Percentiles rank a stretch among this genome's conserved stretches.
These are phyloP conservation scores for Ophiostoma sp. DNA, from an alignment of 2,329 filamentous ascomycete genomes.

Conservation along the genomic window DNA sequence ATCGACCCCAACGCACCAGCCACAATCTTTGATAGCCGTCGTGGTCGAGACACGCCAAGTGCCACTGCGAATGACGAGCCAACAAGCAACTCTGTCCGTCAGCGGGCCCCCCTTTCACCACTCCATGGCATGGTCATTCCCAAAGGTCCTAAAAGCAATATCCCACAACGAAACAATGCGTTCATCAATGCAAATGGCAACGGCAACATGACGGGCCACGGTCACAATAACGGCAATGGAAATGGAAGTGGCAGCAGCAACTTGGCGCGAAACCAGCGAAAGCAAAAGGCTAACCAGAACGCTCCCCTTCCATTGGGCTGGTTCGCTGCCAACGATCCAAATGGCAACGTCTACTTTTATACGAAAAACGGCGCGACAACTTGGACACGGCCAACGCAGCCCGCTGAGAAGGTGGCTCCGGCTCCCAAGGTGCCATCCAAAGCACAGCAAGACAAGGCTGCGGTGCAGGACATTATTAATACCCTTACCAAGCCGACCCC, in stretches of 20 bases:
- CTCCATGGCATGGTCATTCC: conserved; percentile 49
- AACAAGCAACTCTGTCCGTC: conserved; percentile 11
- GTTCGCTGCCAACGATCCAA: conserved; percentile 68
- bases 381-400: conserved; percentile 67
- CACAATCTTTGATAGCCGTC: conserved; percentile 55
- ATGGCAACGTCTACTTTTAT: conserved; percentile 80
- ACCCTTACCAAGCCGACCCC: conserved; percentile 68
- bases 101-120: conserved; percentile 28
- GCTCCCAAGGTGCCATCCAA: conserved; percentile 62
- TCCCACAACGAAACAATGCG: conserved; percentile 47
- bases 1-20: conserved; percentile 60
- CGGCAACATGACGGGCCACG: conserved; percentile 28
- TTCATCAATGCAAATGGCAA: conserved; percentile 41
- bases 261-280: conserved; percentile 30
- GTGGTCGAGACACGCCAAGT: conserved; percentile 49
- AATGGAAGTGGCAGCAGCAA: conserved; percentile 42
- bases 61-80: conserved; percentile 30
- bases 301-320: conserved; percentile 67
- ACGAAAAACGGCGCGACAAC: conserved; percentile 70
- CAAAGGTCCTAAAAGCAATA: conserved; percentile 57
- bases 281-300: background rate
- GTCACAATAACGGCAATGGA: background rate
- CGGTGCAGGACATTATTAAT: conserved; percentile 79
- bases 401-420: conserved; percentile 54
- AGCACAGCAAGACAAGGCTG: conserved; percentile 59